Evolutionary conservation across 163 green algal genomes (phyloP).

Genomic region (Prototheca cutis): DNA sequence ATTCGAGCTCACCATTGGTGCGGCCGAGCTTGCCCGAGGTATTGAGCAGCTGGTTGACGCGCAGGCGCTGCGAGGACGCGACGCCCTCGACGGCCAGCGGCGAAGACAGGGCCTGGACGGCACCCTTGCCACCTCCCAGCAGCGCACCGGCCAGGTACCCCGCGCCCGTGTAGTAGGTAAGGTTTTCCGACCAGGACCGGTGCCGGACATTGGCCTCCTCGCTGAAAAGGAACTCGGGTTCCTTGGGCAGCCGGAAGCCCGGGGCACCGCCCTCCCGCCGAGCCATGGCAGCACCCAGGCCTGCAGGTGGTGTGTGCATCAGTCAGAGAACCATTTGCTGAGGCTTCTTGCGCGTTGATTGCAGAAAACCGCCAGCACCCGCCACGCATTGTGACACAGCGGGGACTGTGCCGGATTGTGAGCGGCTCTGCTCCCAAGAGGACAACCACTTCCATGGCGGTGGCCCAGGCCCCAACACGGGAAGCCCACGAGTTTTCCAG

Average conservation of each 20-base stretch:
- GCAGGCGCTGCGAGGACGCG: conserved; percentile 32
- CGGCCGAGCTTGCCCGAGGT: conserved; percentile 41
- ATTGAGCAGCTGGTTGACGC: conserved; percentile 63
- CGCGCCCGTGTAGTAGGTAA: conserved; percentile 87
- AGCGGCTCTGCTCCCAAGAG: too few species aligned
- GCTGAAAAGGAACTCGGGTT: conserved; percentile 86
- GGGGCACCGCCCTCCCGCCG: conserved; percentile 7
- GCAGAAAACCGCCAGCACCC: neutral
- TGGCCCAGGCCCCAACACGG: too few species aligned
- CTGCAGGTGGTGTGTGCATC: too few species aligned
- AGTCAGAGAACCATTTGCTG: too few species aligned
- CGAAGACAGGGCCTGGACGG: conserved; percentile 16
- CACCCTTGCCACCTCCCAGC: conserved; percentile 32
- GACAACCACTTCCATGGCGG: too few species aligned
- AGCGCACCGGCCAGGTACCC: conserved; percentile 67
- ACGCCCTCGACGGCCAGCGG: conserved; percentile 21
- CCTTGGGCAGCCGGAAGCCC: conserved; percentile 50
- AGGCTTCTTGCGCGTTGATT: neutral
- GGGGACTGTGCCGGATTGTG: neutral
- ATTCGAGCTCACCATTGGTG: conserved; percentile 8
- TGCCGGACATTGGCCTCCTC: conserved; percentile 68
- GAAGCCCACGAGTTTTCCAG: too few species aligned
- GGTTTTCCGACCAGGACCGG: conserved; percentile 78
- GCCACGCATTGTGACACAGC: neutral
- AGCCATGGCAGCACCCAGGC: conserved; percentile 24